phyloP scores from a whole-genome alignment of 768 basidiomycete species.

The Leucosporidium scottii region DNA sequence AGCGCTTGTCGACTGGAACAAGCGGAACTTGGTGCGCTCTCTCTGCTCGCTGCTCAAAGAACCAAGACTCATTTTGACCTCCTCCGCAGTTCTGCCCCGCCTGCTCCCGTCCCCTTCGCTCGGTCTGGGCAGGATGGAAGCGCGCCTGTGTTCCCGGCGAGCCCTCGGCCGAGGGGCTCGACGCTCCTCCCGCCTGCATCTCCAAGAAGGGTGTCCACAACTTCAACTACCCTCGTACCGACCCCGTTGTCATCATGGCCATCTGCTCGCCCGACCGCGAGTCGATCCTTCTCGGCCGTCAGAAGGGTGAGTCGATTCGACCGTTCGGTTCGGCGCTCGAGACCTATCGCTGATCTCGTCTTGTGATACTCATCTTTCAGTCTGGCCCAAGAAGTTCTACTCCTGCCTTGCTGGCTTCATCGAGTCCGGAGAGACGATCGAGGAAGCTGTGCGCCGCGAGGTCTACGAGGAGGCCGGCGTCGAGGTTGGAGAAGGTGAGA shows the following conservation, averaged over 20 bases:
- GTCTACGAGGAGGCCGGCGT: conserved; percentile 95
- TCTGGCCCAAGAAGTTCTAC: conserved; percentile 53
- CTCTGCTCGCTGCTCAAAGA: not conserved
- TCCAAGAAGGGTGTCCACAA: conserved; percentile 77
- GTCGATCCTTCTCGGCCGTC: conserved; percentile 77
- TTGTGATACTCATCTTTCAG: not conserved
- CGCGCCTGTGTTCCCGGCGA: conserved; percentile 55
- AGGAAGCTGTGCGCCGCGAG: conserved; percentile 85
- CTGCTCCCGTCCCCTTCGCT: conserved; percentile 72
- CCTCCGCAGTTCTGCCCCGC: conserved; percentile 61
- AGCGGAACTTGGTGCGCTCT: conserved; percentile 63
- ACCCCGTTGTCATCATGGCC: conserved; percentile 86
- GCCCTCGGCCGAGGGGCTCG: not conserved
- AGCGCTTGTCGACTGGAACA: conserved; percentile 88
- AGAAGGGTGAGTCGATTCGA: conserved; percentile 49
- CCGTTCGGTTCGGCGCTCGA: not conserved
- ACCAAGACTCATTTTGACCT: not conserved
- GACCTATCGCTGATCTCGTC: conserved; percentile 34
- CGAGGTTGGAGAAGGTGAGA: conserved; percentile 71
- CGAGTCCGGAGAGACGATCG: conserved; percentile 88
- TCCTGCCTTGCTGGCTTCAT: conserved; percentile 89
- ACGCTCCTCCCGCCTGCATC: conserved; percentile 21
- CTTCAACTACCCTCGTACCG: conserved; percentile 57
- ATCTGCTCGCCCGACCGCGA: conserved; percentile 72
- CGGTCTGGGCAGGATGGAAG: conserved; percentile 96